Base-by-base conservation (phyloP, 805 yeast genomes). In the Pichia thaimueangensis region DNA sequence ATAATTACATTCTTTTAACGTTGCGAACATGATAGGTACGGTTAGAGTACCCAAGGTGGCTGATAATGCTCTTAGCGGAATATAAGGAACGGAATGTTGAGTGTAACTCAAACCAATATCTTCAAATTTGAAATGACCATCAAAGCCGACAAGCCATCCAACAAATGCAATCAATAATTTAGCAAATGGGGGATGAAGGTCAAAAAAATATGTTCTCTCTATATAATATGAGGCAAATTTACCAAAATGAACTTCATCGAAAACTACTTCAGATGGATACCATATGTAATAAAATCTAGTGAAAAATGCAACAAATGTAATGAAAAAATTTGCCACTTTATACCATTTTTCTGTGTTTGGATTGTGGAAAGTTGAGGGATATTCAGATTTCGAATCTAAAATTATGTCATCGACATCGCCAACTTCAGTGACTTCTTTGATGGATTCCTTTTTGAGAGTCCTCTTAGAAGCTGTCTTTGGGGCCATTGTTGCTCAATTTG, bases 121-220 rank as follows among this genome's bases (percentile, higher is more conserved):
- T 48, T 88, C 95, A 56, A 91, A 93, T 63, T 88, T 86, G 71
- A 88, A 93, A 11, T 74, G 62, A n/a, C 99, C 99, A 56, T 83
- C 80, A 62, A 86, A 93, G 3, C 97, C 96, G 39, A 82, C 78
- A 20, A 93, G 55, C 71, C 82, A 87, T 33, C 98, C 99, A 30
- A 82, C 86, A 45, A 80, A 73, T 0, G 97, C 97, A 64, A 91
- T 86, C 52, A 89, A 70, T 60, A 93, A 71, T 62, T 93, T 93
- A 42, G 96, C 98, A 63, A 93, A 86, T 19, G 99, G 99, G 9
- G 99, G 99, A 65, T 93, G 99, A 40, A 93, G 78, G 65, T 93
- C 99, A 57, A 93, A 93, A 63, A 87, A 93, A 63, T 86, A 93
- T 0, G 96, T 83, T 48, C 96, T 74, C 63, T 91, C 85, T 46